Evolutionary conservation across 2,329 filamentous ascomycete genomes (phyloP).

Genomic region (Atkinsonella hypoxylon): DNA sequence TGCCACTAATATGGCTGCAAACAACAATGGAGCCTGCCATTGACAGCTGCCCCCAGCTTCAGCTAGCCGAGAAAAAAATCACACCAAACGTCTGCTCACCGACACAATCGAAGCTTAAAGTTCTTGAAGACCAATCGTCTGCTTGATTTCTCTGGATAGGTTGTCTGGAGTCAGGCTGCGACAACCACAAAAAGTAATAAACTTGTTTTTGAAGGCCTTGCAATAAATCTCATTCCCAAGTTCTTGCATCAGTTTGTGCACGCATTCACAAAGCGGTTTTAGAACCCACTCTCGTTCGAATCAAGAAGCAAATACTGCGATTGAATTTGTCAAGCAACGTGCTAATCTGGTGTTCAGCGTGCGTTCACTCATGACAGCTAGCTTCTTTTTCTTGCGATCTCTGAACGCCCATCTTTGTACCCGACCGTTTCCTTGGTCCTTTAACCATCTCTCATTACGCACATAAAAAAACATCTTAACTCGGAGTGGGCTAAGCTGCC

Average conservation of each 20-base stretch:
- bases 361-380: constrained; percentile 16
- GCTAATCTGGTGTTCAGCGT: constrained; percentile 12
- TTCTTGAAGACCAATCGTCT: no score
- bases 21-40: neutral
- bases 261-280: neutral
- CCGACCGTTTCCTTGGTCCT: constrained; percentile 21
- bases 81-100: neutral
- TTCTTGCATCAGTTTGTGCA: no score
- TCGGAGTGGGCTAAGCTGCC: constrained; percentile 5
- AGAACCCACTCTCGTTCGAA: neutral
- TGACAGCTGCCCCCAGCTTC: constrained; percentile 4
- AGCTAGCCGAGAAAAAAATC: neutral
- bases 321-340: constrained; percentile 16
- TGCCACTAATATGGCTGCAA: neutral
- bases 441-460: constrained; percentile 20
- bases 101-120: no score
- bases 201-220: no score
- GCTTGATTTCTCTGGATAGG: no score
- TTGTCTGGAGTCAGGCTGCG: no score
- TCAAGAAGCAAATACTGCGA: constrained; percentile 13
- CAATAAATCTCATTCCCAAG: no score
- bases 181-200: no score
- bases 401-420: constrained; percentile 17
- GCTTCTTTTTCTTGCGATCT: constrained; percentile 15
- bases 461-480: constrained; percentile 12